A percentile compares a stretch with the other conserved stretches of the same genome.
phyloP scores from a whole-genome alignment of 148 eudicot species.

The Rhododendron kiyosumense region DNA sequence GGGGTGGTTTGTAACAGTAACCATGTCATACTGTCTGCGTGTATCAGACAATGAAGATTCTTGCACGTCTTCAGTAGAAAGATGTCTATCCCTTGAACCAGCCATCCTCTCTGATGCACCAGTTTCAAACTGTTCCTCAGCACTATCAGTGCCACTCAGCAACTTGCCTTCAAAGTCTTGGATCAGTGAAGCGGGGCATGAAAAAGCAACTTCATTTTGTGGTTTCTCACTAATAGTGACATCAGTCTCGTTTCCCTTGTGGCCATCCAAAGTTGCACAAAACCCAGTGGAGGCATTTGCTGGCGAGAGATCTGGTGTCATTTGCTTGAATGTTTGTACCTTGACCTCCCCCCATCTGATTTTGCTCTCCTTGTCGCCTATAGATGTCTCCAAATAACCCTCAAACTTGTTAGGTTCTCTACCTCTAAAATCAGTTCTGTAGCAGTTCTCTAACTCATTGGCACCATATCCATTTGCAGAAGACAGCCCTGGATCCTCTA shows the following conservation, averaged over 20 bases:
- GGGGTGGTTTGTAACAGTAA: conserved; percentile 12
- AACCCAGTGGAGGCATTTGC: conserved; percentile 1
- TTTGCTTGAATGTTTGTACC: conserved; percentile 21
- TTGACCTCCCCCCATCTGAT: conserved; percentile 25
- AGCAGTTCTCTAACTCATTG: conserved; percentile 29
- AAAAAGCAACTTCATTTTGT: neutral
- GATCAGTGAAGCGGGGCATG: conserved; percentile 4
- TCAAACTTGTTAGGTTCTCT: conserved; percentile 22
- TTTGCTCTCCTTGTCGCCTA: conserved; percentile 16
- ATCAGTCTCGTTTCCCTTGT: neutral
- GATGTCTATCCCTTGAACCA: neutral
- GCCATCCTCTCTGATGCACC: neutral
- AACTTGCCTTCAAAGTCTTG: conserved; percentile 5
- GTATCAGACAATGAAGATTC: conserved; percentile 17
- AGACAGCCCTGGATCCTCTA: conserved; percentile 29
- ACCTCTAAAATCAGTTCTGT: conserved; percentile 29
- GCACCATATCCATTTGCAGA: conserved; percentile 23
- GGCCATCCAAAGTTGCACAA: neutral
- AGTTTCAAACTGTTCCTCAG: neutral
- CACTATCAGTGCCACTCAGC: conserved; percentile 3
- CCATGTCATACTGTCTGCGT: conserved; percentile 7
- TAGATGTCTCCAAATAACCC: conserved; percentile 23
- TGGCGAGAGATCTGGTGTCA: conserved; percentile 17
- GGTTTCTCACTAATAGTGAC: neutral
- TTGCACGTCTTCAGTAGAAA: conserved; percentile 8